phyloP scores from a whole-genome alignment of 306 rosid species.

The Luffa aegyptiaca region DNA sequence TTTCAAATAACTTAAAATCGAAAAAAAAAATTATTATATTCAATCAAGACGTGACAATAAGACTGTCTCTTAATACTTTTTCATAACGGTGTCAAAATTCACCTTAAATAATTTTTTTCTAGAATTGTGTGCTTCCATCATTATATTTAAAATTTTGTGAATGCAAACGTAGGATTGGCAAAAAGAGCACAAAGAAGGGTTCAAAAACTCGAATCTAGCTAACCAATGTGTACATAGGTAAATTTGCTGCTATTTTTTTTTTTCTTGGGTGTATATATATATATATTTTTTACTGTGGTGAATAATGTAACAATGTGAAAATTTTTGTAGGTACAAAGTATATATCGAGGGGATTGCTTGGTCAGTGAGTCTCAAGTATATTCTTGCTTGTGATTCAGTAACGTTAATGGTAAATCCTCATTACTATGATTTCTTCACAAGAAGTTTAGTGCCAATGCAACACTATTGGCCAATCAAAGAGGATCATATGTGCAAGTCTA shows the following conservation, averaged over 20 bases:
- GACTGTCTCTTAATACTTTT: too few species aligned
- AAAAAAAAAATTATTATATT: too few species aligned
- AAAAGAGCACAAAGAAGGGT: slow-evolving; percentile 25
- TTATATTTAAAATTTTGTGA: neutral
- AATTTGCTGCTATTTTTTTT: too few species aligned
- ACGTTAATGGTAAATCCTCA: slow-evolving; percentile 57
- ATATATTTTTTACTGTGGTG: too few species aligned
- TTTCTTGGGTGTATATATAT: too few species aligned
- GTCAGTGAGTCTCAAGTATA: slow-evolving; percentile 90
- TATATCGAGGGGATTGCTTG: slow-evolving; percentile 92
- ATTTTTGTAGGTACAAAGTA: slow-evolving; percentile 53
- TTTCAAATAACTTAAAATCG: neutral
- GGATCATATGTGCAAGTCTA: slow-evolving; percentile 43
- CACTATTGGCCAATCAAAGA: slow-evolving; percentile 89
- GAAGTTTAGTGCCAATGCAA: slow-evolving; percentile 55
- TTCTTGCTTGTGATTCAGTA: slow-evolving; percentile 76
- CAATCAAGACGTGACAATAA: too few species aligned
- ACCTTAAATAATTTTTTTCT: too few species aligned
- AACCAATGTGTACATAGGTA: slow-evolving; percentile 34
- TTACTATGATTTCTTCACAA: slow-evolving; percentile 70
- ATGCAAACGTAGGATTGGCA: slow-evolving; percentile 24
- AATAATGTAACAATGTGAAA: too few species aligned
- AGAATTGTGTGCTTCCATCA: neutral
- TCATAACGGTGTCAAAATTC: too few species aligned
- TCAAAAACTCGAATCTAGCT: slow-evolving; percentile 25